Percentiles rank a stretch among this genome's conserved stretches.
These are phyloP conservation scores for Vaccinium darrowii DNA, from an alignment of 148 eudicot species.

Conservation along the genomic window DNA sequence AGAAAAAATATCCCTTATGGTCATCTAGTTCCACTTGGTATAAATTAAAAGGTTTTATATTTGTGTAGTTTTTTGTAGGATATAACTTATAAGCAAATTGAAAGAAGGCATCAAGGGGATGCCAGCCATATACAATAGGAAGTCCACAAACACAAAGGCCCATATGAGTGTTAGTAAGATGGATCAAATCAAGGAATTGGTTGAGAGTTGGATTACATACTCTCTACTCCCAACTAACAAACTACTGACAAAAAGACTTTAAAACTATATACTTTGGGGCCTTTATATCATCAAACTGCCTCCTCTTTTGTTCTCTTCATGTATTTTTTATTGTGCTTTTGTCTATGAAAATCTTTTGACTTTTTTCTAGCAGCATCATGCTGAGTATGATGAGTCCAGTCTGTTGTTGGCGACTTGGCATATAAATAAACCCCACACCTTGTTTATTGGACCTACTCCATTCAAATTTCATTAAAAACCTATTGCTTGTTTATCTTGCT, in stretches of 20 bases:
- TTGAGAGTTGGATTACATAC: background rate
- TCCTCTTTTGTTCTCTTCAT: background rate
- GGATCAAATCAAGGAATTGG: background rate
- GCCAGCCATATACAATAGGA: background rate
- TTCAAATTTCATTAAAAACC: background rate
- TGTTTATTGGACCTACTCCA: background rate
- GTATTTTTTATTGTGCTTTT: background rate
- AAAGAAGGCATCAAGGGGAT: background rate
- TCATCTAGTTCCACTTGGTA: too few species aligned
- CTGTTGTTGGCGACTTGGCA: background rate
- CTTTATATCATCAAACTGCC: background rate
- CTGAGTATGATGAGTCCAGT: background rate
- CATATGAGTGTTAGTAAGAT: background rate
- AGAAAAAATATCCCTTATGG: too few species aligned
- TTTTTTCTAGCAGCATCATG: background rate
- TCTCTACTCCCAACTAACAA: background rate
- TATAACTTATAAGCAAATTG: background rate
- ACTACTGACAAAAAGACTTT: background rate
- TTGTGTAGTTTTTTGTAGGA: background rate
- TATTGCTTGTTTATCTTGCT: background rate
- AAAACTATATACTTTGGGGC: background rate
- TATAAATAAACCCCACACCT: background rate
- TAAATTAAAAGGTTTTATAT: background rate
- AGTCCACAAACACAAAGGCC: background rate
- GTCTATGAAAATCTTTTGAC: conserved; percentile 1